A percentile compares a stretch with the other conserved stretches of the same genome.
Evolutionary conservation across 116 monocot genomes (phyloP).

Genomic region (Phalaenopsis hybrid): DNA sequence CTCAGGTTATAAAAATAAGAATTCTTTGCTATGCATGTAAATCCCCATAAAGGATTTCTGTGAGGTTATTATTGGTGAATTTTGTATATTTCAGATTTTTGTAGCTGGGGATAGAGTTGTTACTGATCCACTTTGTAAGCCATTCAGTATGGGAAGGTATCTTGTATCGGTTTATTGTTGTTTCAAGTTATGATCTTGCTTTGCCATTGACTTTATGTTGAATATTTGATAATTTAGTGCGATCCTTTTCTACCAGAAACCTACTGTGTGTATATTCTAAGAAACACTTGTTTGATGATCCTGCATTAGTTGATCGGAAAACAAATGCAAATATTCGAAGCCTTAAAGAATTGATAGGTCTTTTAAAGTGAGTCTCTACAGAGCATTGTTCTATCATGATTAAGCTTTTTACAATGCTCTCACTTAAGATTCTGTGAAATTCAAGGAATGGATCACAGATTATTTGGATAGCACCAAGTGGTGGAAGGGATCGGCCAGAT

Average conservation of each 20-base stretch:
- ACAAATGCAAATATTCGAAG: conserved; percentile 79
- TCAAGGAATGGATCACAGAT: conserved; percentile 74
- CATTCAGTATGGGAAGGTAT: conserved; percentile 99
- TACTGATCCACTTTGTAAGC: conserved; percentile 92
- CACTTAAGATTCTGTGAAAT: conserved; percentile 5
- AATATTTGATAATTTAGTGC: conserved; percentile 9
- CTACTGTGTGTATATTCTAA: conserved; percentile 96
- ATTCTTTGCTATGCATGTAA: too few species aligned
- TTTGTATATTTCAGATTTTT: conserved; percentile 45
- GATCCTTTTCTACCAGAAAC: conserved; percentile 48
- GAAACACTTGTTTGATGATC: conserved; percentile 92
- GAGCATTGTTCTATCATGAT: not conserved
- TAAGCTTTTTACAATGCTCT: not conserved
- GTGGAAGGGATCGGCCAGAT: conserved; percentile 94
- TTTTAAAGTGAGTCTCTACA: conserved; percentile 44
- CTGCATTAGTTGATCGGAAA: conserved; percentile 82
- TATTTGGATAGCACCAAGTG: conserved; percentile 99
- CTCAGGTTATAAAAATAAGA: too few species aligned
- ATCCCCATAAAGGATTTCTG: not conserved
- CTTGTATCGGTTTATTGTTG: conserved; percentile 5
- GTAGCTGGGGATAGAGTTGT: conserved; percentile 91
- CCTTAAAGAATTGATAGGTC: conserved; percentile 84
- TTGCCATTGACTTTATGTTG: not conserved
- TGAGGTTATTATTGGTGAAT: conserved; percentile 8
- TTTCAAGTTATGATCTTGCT: not conserved